These are phyloP conservation scores for Fusarium sp. DNA, from an alignment of 2,329 filamentous ascomycete genomes.

Conservation along the genomic window DNA sequence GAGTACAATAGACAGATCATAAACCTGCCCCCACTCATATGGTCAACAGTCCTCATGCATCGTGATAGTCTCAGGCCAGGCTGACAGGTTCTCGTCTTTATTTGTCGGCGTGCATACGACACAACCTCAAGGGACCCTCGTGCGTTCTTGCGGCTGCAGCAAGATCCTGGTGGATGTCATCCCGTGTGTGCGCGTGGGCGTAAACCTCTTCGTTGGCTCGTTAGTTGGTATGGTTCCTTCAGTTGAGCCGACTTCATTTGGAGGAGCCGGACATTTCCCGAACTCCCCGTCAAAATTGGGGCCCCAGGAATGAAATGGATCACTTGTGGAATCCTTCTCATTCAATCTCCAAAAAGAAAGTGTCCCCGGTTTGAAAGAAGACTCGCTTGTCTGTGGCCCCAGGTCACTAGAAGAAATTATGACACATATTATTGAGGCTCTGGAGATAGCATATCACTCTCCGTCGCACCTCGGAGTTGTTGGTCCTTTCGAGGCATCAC, in stretches of 20 bases:
- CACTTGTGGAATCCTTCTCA: slow-evolving; percentile 1
- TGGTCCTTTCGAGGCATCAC: slow-evolving; percentile 4
- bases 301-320: slow-evolving; percentile 15
- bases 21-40: slow-evolving; percentile 18
- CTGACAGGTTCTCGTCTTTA: slow-evolving; percentile 10
- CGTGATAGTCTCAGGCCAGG: neutral
- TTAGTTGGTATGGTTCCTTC: slow-evolving; percentile 1
- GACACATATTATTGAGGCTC: slow-evolving; percentile 32
- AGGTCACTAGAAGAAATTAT: slow-evolving; percentile 20
- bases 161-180: slow-evolving; percentile 14
- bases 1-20: neutral
- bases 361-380: slow-evolving; percentile 28
- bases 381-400: slow-evolving; percentile 36
- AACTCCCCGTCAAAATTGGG: slow-evolving; percentile 42
- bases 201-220: slow-evolving; percentile 7
- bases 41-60: slow-evolving; percentile 1
- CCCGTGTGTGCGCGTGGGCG: slow-evolving; percentile 2
- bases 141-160: slow-evolving; percentile 7
- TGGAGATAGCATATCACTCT: neutral
- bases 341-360: slow-evolving; percentile 34
- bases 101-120: slow-evolving; percentile 11
- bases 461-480: neutral
- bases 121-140: slow-evolving; percentile 23
- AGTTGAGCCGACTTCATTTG: neutral
- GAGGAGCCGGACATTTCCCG: slow-evolving; percentile 17